Evolutionary conservation across 805 yeast genomes (phyloP).

Genomic region (Pichia manshurica): DNA sequence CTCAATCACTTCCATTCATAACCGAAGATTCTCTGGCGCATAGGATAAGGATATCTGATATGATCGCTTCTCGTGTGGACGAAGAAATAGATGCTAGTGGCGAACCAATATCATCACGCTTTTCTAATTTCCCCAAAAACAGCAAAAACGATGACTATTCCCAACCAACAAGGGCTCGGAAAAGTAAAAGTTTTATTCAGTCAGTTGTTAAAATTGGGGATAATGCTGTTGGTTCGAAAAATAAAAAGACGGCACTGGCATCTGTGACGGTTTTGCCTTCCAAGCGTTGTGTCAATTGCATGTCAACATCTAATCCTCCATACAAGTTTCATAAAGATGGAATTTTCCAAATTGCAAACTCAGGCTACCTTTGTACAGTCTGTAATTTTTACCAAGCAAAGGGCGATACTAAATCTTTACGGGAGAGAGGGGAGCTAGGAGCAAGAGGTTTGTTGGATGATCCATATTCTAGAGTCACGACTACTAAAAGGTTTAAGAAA

Average conservation of each 20-base stretch:
- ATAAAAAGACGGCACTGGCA: slow-evolving; percentile 12
- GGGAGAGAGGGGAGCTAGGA: slow-evolving; percentile 31
- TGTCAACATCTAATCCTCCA: slow-evolving; percentile 26
- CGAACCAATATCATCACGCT: slow-evolving; percentile 27
- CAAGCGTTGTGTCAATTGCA: slow-evolving; percentile 29
- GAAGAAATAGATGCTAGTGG: slow-evolving; percentile 22
- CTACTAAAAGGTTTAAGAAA: slow-evolving; percentile 2
- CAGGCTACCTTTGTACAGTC: slow-evolving; percentile 29
- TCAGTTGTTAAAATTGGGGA: slow-evolving; percentile 30
- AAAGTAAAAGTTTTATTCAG: slow-evolving; percentile 28
- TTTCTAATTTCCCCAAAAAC: slow-evolving; percentile 27
- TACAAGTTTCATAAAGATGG: slow-evolving; percentile 31
- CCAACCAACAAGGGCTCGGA: slow-evolving; percentile 28
- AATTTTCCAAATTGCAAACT: slow-evolving; percentile 31
- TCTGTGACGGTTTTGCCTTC: slow-evolving; percentile 14
- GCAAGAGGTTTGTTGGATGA: slow-evolving; percentile 29
- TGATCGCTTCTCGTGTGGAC: slow-evolving; percentile 14
- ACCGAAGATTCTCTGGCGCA: slow-evolving; percentile 30
- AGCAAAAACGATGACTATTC: slow-evolving; percentile 17
- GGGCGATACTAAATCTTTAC: slow-evolving; percentile 21
- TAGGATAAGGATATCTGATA: slow-evolving; percentile 28
- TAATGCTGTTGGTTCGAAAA: slow-evolving; percentile 1
- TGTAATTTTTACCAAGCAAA: slow-evolving; percentile 25
- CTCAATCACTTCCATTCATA: slow-evolving; percentile 32
- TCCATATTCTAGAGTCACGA: slow-evolving; percentile 21